These are phyloP conservation scores for Hypoxylon intermedium DNA, from an alignment of 495 filamentous ascomycete genomes.

Conservation along the genomic window DNA sequence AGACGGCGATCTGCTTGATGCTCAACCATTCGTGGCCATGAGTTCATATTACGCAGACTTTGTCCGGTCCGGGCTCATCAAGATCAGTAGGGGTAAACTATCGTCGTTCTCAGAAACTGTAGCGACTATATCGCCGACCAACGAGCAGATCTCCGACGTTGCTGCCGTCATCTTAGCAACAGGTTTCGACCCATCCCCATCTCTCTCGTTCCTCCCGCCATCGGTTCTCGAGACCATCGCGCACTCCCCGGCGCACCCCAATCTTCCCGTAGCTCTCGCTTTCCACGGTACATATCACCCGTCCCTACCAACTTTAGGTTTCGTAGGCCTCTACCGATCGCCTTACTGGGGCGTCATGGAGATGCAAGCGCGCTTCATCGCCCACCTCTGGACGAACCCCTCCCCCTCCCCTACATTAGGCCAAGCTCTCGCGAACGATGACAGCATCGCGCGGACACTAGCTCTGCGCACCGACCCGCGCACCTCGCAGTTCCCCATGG, in stretches of 20 bases:
- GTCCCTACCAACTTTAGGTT: conserved; percentile 69
- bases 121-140: conserved; percentile 44
- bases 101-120: conserved; percentile 40
- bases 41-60: conserved; percentile 75
- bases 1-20: conserved; percentile 35
- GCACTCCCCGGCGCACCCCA: conserved; percentile 59
- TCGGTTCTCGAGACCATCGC: conserved; percentile 63
- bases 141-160: conserved; percentile 59
- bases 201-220: conserved; percentile 65
- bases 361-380: conserved; percentile 77
- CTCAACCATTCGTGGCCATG: conserved; percentile 70
- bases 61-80: conserved; percentile 69
- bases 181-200: conserved; percentile 70
- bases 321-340: conserved; percentile 85
- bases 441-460: conserved; percentile 53
- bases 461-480: conserved; percentile 49
- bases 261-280: conserved; percentile 73
- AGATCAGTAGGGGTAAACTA: conserved; percentile 53
- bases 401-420: conserved; percentile 35
- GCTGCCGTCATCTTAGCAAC: conserved; percentile 77
- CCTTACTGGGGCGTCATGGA: conserved; percentile 90
- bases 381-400: conserved; percentile 49
- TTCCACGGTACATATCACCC: conserved; percentile 69
- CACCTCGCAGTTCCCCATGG: conserved; percentile 77
- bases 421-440: conserved; percentile 47